These are phyloP conservation scores for Papiliotrema flavescens DNA, from an alignment of 1,284 basidiomycete species.

Conservation along the genomic window DNA sequence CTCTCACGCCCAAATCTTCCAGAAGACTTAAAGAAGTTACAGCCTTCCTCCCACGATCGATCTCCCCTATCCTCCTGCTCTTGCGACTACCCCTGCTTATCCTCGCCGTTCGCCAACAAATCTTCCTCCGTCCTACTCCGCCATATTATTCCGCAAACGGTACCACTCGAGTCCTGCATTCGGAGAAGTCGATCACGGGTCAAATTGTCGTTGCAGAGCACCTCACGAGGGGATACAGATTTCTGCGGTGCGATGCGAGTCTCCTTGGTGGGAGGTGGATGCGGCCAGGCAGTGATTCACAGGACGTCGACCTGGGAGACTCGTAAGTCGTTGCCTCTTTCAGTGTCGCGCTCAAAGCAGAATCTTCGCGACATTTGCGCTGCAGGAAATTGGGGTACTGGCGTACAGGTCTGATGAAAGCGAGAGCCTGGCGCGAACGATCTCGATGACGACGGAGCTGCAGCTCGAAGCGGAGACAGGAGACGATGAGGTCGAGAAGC, in stretches of 20 bases:
- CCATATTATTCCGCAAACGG: constrained; percentile 56
- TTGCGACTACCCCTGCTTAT: constrained; percentile 31
- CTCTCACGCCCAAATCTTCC: constrained; percentile 2
- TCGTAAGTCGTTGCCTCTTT: constrained; percentile 32
- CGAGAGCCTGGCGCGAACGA: constrained; percentile 20
- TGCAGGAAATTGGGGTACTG: constrained; percentile 77
- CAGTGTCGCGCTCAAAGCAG: constrained; percentile 53
- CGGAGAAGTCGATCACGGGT: constrained; percentile 69
- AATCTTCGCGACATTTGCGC: constrained; percentile 74
- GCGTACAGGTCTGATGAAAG: constrained; percentile 48
- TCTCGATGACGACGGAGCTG: constrained; percentile 23
- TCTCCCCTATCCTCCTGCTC: constrained; percentile 26
- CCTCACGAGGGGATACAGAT: constrained; percentile 62
- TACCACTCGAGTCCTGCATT: constrained; percentile 65
- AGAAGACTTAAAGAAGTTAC: constrained; percentile 2
- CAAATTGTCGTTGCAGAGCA: constrained; percentile 71
- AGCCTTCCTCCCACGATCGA: constrained; percentile 17
- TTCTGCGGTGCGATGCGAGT: constrained; percentile 80
- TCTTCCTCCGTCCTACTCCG: constrained; percentile 26
- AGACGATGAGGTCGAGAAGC: constrained; percentile 8
- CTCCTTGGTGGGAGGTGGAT: constrained; percentile 86
- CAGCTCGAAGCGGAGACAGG: constrained; percentile 15
- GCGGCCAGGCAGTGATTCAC: constrained; percentile 33
- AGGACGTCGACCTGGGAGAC: constrained; percentile 54
- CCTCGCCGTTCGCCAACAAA: constrained; percentile 29